A percentile compares a stretch with the other conserved stretches of the same genome.
These are phyloP conservation scores for Lasiodiplodia theobromae DNA, from an alignment of 2,329 filamentous ascomycete genomes.

Conservation along the genomic window DNA sequence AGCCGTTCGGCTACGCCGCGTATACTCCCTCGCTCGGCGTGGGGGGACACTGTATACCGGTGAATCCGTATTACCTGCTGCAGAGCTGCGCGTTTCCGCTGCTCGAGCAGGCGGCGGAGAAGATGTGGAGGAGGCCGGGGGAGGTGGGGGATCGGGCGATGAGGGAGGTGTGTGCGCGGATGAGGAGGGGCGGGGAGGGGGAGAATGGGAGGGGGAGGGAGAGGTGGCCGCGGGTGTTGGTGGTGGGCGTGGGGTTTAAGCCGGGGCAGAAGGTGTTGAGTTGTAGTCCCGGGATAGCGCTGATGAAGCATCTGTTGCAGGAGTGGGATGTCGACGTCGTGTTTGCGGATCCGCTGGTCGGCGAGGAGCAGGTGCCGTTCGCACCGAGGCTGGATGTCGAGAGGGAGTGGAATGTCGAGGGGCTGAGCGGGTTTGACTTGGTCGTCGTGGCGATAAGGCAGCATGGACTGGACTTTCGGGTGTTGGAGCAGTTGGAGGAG, in stretches of 20 bases:
- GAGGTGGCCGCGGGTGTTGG: slow-evolving; percentile 55
- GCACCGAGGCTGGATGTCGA: slow-evolving; percentile 49
- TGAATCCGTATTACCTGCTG: slow-evolving; percentile 63
- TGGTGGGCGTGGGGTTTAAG: slow-evolving; percentile 61
- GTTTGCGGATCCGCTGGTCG: slow-evolving; percentile 56
- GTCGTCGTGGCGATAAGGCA: slow-evolving; percentile 56
- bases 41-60: slow-evolving; percentile 64
- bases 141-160: slow-evolving; percentile 35
- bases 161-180: slow-evolving; percentile 23
- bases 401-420: slow-evolving; percentile 48
- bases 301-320: slow-evolving; percentile 47
- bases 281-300: slow-evolving; percentile 57
- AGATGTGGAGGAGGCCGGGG: slow-evolving; percentile 54
- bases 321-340: slow-evolving; percentile 50
- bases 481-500: slow-evolving; percentile 46
- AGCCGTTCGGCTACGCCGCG: slow-evolving; percentile 58
- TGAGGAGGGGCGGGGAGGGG: background rate
- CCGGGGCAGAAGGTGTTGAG: slow-evolving; percentile 56
- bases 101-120: slow-evolving; percentile 53
- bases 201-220: background rate
- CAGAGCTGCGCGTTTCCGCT: slow-evolving; percentile 58
- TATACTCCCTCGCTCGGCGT: slow-evolving; percentile 59
- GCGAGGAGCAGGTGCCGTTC: slow-evolving; percentile 52
- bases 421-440: slow-evolving; percentile 53
- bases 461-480: slow-evolving; percentile 50